Conservation (phyloP, 2,329 filamentous ascomycete genomes). For the Talaromyces sp. region DNA sequence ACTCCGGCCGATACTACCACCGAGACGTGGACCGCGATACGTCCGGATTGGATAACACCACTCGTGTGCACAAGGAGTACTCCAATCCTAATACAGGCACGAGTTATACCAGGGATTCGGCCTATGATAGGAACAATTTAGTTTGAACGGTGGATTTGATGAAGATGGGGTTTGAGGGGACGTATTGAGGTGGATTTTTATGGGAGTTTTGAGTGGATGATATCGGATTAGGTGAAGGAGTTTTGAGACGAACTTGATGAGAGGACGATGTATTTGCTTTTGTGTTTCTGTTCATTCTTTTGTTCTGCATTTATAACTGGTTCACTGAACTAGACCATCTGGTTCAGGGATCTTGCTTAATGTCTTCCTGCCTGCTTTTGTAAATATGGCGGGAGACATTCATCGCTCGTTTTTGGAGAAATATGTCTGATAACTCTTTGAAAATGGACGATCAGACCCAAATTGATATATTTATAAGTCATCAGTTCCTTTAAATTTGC, state of each 20-base stretch:
- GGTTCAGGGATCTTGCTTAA: constrained; percentile 6
- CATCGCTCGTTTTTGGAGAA: constrained; percentile 10
- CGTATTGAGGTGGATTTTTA: background rate
- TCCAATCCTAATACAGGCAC: constrained; percentile 34
- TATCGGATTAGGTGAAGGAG: background rate
- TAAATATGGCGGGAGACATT: constrained; percentile 8
- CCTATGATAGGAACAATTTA: constrained; percentile 24
- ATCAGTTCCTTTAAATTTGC: no score
- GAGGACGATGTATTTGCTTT: background rate
- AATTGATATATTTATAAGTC: background rate
- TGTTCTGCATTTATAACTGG: background rate
- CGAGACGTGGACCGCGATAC: constrained; percentile 31
- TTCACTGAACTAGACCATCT: background rate
- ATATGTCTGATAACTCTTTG: constrained; percentile 5
- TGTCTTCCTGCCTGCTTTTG: background rate
- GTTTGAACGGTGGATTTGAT: constrained; percentile 11
- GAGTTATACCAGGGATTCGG: constrained; percentile 30
- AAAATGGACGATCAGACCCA: background rate
- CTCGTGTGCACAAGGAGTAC: constrained; percentile 32
- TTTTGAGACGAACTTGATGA: background rate
- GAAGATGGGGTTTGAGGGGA: constrained; percentile 12
- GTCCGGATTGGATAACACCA: constrained; percentile 24
- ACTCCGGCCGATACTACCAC: constrained; percentile 30
- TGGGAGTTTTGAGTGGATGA: background rate
- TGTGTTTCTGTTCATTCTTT: background rate